phyloP scores from a whole-genome alignment of 441 rosid species.

The Viola pubescens region DNA sequence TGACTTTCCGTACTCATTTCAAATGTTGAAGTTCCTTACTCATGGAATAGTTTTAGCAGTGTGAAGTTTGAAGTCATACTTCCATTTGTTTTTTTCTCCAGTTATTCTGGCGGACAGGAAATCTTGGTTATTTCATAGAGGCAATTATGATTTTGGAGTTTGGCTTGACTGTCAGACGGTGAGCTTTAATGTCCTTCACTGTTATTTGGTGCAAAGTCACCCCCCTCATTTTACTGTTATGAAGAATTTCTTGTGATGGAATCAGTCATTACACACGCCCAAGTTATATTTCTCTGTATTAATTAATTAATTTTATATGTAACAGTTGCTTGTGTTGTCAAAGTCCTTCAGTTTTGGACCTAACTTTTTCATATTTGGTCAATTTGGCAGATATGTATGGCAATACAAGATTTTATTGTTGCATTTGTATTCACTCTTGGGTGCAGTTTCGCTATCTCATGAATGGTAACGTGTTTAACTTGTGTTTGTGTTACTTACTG shows the following conservation, averaged over 20 bases:
- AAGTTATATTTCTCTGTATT: too few relatives aligned
- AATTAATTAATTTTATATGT: too few relatives aligned
- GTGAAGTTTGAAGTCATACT: conserved; percentile 4
- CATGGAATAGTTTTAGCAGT: too few relatives aligned
- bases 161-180: conserved; percentile 82
- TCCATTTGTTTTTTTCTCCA: conserved; percentile 25
- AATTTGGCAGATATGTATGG: conserved; percentile 64
- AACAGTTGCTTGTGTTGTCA: neutral
- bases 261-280: too few relatives aligned
- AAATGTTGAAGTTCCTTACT: too few relatives aligned
- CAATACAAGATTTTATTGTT: conserved; percentile 84
- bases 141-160: conserved; percentile 92
- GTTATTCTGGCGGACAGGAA: conserved; percentile 76
- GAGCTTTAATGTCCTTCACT: conserved; percentile 9
- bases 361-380: conserved; percentile 15
- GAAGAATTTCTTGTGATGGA: too few relatives aligned
- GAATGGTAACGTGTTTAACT: conserved; percentile 49
- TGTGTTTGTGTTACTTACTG: conserved; percentile 8
- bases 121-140: conserved; percentile 75
- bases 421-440: conserved; percentile 83
- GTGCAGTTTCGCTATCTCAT: conserved; percentile 67
- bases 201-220: too few relatives aligned
- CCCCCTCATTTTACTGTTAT: too few relatives aligned
- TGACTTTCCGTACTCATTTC: too few relatives aligned
- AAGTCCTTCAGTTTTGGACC: conserved; percentile 7